Percentiles rank a stretch among this genome's conserved stretches.
These are phyloP conservation scores for Kluyveromyces siamensis DNA, from an alignment of 805 yeast genomes.

Conservation along the genomic window DNA sequence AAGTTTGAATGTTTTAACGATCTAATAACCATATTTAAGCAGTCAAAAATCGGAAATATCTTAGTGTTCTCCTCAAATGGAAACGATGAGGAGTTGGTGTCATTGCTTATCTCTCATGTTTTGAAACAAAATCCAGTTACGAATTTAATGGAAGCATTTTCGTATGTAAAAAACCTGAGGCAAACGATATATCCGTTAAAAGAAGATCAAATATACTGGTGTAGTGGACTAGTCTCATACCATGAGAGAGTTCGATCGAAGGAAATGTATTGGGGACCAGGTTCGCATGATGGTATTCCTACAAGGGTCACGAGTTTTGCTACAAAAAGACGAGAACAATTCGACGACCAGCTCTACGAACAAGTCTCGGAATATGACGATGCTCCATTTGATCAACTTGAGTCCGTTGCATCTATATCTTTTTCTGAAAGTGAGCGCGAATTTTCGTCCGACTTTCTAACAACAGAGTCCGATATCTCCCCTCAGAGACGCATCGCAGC, in stretches of 20 bases:
- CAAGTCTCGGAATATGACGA: background rate
- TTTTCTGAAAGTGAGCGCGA: conserved; percentile 1
- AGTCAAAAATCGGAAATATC: conserved; percentile 12
- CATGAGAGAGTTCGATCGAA: conserved; percentile 15
- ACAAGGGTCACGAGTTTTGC: background rate
- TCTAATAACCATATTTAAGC: conserved; percentile 18
- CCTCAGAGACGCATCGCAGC: conserved; percentile 2
- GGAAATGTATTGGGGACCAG: conserved; percentile 12
- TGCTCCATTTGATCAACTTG: background rate
- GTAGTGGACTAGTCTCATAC: conserved; percentile 16
- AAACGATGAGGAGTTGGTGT: conserved; percentile 19
- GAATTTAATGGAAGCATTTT: conserved; percentile 21
- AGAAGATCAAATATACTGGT: conserved; percentile 18
- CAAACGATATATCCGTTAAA: conserved; percentile 13
- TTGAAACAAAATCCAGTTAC: conserved; percentile 16
- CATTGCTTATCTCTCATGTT: conserved; percentile 19
- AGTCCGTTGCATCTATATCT: background rate
- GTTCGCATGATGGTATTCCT: background rate
- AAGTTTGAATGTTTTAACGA: conserved; percentile 22
- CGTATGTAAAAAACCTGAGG: conserved; percentile 21
- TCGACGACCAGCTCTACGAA: conserved; percentile 3
- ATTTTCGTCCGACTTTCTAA: background rate
- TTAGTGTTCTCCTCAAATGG: conserved; percentile 21
- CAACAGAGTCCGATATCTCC: background rate
- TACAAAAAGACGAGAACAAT: conserved; percentile 4